A percentile compares a stretch with the other conserved stretches of the same genome.
These are phyloP conservation scores for Penicillium arizonense DNA, from an alignment of 495 filamentous ascomycete species.

Conservation along the genomic window DNA sequence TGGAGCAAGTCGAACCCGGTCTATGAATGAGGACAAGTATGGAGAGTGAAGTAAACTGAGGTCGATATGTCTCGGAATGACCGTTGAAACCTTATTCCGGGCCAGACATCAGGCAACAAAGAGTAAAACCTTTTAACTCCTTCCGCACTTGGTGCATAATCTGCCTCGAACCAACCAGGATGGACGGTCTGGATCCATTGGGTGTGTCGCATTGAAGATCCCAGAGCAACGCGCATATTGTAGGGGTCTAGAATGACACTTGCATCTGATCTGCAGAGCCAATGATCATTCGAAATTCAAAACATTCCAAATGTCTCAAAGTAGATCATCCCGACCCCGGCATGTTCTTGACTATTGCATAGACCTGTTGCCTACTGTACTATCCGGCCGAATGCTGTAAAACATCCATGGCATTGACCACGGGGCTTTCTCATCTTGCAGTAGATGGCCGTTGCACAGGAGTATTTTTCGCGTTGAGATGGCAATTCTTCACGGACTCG, in stretches of 20 bases:
- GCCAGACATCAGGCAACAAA: too few species aligned
- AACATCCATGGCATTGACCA: slow-evolving; percentile 11
- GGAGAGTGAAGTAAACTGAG: not conserved
- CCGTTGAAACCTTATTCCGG: too few species aligned
- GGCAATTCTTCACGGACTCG: slow-evolving; percentile 3
- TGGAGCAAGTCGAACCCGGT: not conserved
- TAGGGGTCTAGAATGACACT: slow-evolving; percentile 13
- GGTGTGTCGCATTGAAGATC: slow-evolving; percentile 13
- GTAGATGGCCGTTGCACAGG: not conserved
- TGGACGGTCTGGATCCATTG: slow-evolving; percentile 7
- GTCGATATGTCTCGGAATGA: too few species aligned
- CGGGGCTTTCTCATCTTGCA: slow-evolving; percentile 4
- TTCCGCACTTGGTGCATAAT: too few species aligned
- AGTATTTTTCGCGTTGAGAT: slow-evolving; percentile 9
- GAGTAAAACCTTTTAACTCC: too few species aligned
- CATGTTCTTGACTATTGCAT: slow-evolving; percentile 3
- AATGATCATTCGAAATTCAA: slow-evolving; percentile 8
- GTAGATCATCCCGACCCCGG: slow-evolving; percentile 12
- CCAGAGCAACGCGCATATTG: slow-evolving; percentile 24
- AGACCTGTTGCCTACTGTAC: slow-evolving; percentile 1
- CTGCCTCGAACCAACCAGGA: not conserved
- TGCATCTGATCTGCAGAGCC: slow-evolving; percentile 4
- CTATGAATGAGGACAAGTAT: too few species aligned
- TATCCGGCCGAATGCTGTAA: slow-evolving; percentile 21
- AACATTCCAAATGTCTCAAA: not conserved